A percentile compares a stretch with the other conserved stretches of the same genome.
phyloP scores from a whole-genome alignment of 805 yeast species.

The Ogataea kodamae region DNA sequence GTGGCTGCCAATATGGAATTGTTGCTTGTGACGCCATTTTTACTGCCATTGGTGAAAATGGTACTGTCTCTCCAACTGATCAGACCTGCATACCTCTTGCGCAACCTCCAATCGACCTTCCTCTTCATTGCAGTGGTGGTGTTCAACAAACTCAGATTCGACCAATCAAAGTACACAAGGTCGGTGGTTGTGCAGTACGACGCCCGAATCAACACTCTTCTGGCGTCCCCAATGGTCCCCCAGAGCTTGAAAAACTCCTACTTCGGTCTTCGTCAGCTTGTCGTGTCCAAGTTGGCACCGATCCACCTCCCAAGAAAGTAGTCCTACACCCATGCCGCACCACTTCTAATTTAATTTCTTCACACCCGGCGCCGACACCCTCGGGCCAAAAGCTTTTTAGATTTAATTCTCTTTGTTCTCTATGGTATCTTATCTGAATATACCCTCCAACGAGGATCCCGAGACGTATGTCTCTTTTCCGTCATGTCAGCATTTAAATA shows the following conservation, averaged over 20 bases:
- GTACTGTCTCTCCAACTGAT: constrained; percentile 35
- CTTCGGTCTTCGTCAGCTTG: constrained; percentile 9
- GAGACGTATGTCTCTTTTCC: constrained; percentile 34
- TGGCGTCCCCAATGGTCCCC: constrained; percentile 37
- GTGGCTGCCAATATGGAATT: constrained; percentile 48
- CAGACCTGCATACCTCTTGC: constrained; percentile 27
- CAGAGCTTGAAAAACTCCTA: constrained; percentile 15
- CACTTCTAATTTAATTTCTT: constrained; percentile 3
- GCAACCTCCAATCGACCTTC: constrained; percentile 32
- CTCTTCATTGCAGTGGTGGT: constrained; percentile 45
- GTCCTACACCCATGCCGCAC: too few species aligned
- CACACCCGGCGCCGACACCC: constrained; percentile 12
- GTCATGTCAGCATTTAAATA: constrained; percentile 48
- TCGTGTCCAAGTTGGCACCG: constrained; percentile 11
- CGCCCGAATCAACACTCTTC: constrained; percentile 36
- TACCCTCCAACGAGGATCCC: constrained; percentile 17
- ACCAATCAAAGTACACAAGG: constrained; percentile 54
- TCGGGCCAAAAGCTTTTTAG: constrained; percentile 6
- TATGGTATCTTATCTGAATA: constrained; percentile 10
- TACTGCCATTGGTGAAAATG: constrained; percentile 42
- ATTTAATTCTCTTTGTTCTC: constrained; percentile 10
- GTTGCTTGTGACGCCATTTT: constrained; percentile 36
- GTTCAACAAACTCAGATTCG: constrained; percentile 59
- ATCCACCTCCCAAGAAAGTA: constrained; percentile 14
- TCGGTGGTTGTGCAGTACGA: constrained; percentile 46